These are phyloP conservation scores for Daldinia grandis DNA, from an alignment of 495 filamentous ascomycete genomes.

Conservation along the genomic window DNA sequence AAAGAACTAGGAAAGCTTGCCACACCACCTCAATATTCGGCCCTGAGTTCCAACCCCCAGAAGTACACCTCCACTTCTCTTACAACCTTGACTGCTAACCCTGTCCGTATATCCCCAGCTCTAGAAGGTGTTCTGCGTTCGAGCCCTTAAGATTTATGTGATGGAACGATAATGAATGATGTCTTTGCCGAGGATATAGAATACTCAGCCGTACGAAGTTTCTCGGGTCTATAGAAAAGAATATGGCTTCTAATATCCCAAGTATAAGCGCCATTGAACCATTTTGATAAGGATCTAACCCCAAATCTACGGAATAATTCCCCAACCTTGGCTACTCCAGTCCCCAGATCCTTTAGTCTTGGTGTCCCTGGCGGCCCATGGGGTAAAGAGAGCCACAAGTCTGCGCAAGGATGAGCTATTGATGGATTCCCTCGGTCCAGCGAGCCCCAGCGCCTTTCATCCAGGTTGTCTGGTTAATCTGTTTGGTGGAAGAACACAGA, in stretches of 20 bases:
- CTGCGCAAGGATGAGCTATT: slow-evolving; percentile 4
- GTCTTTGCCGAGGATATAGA: background rate
- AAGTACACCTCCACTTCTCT: slow-evolving; percentile 31
- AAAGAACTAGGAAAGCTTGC: slow-evolving; percentile 22
- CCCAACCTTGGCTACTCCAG: slow-evolving; percentile 32
- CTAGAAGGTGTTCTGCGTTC: slow-evolving; percentile 5
- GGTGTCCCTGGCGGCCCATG: slow-evolving; percentile 21
- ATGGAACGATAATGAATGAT: background rate
- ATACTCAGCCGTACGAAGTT: background rate
- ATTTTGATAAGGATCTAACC: background rate
- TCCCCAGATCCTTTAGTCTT: slow-evolving; percentile 28
- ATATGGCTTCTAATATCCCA: background rate
- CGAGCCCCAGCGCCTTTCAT: slow-evolving; percentile 20
- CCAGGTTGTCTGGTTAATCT: slow-evolving; percentile 20
- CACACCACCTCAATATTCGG: slow-evolving; percentile 31
- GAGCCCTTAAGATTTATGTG: slow-evolving; percentile 1
- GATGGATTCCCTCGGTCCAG: slow-evolving; percentile 18
- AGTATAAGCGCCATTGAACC: background rate
- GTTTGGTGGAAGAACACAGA: slow-evolving; percentile 44
- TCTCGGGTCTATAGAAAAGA: background rate
- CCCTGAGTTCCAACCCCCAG: slow-evolving; percentile 27
- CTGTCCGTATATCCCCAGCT: slow-evolving; percentile 19
- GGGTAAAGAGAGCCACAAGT: slow-evolving; percentile 25
- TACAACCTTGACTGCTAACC: slow-evolving; percentile 31
- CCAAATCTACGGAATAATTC: slow-evolving; percentile 27